Evolutionary conservation across 495 filamentous ascomycete genomes (phyloP).

Genomic region (Neurospora sp.): DNA sequence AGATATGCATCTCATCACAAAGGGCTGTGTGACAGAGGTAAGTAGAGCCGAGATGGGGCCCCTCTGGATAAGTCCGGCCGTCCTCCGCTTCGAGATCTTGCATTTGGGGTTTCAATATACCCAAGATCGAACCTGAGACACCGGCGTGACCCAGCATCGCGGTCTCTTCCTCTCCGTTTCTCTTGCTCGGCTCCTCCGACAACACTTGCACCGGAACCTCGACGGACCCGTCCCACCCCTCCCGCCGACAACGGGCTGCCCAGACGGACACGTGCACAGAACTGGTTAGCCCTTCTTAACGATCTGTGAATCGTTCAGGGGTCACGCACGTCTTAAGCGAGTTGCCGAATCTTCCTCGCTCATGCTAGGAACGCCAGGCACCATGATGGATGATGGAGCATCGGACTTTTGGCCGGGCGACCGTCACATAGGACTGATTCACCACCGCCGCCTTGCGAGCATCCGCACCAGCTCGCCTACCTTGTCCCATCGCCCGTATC

Average conservation of each 20-base stretch:
- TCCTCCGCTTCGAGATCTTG: not conserved
- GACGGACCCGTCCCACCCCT: not conserved
- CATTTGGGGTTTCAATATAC: not conserved
- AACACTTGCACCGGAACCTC: not conserved
- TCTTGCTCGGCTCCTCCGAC: not conserved
- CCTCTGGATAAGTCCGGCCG: not conserved
- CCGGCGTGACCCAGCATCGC: not conserved
- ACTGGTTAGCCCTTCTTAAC: not conserved
- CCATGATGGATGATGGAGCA: not conserved
- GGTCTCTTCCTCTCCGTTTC: not conserved
- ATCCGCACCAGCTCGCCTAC: not conserved
- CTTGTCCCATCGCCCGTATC: not conserved
- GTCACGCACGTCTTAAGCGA: not conserved
- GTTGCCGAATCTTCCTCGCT: not conserved
- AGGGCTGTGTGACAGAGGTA: not conserved
- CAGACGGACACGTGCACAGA: not conserved
- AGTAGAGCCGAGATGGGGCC: not conserved
- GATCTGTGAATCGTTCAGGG: not conserved
- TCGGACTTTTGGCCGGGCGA: not conserved
- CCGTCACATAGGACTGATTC: not conserved
- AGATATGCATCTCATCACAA: not conserved
- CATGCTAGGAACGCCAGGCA: not conserved
- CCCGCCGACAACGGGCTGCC: not conserved
- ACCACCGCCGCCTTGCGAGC: not conserved
- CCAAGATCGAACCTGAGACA: not conserved